phyloP scores from a whole-genome alignment of 768 basidiomycete genomes.

The Tylopilus sp. region DNA sequence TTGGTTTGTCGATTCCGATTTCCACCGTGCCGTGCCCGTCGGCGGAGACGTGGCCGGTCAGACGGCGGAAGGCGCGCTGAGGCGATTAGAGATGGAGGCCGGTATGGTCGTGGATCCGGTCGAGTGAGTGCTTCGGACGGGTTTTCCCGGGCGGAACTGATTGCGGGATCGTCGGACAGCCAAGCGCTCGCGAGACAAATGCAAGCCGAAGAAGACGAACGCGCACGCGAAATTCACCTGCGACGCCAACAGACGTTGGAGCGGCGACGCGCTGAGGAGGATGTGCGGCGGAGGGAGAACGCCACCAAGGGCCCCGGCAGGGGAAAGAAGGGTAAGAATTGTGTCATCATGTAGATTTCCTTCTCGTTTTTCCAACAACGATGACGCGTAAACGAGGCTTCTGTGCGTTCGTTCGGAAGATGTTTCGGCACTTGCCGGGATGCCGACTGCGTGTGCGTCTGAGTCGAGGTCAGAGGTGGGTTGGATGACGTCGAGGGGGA shows the following conservation, averaged over 20 bases:
- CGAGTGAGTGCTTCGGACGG: conserved; percentile 49
- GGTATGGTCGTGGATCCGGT: conserved; percentile 44
- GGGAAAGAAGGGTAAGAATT: conserved; percentile 46
- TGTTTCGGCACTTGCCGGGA: too few relatives aligned
- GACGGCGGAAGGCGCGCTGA: conserved; percentile 58
- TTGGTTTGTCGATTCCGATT: conserved; percentile 73
- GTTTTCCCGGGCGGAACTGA: neutral
- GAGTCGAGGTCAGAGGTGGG: too few relatives aligned
- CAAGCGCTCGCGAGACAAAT: conserved; percentile 69
- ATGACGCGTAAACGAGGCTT: too few relatives aligned
- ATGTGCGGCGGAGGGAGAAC: conserved; percentile 14
- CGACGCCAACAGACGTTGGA: conserved; percentile 31
- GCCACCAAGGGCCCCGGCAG: conserved; percentile 20
- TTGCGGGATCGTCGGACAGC: neutral
- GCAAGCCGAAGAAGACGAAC: conserved; percentile 76
- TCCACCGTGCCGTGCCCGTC: conserved; percentile 58
- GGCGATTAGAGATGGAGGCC: conserved; percentile 45
- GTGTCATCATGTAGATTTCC: conserved; percentile 36
- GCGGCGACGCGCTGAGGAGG: conserved; percentile 15
- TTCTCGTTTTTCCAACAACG: neutral
- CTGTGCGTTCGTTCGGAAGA: too few relatives aligned
- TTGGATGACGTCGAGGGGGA: too few relatives aligned
- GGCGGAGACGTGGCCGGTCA: conserved; percentile 82
- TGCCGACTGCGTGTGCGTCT: too few relatives aligned
- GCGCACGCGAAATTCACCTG: conserved; percentile 39